These are phyloP conservation scores for Beauveria scarabaeidicola DNA, from an alignment of 2,329 filamentous ascomycete genomes.

Conservation along the genomic window DNA sequence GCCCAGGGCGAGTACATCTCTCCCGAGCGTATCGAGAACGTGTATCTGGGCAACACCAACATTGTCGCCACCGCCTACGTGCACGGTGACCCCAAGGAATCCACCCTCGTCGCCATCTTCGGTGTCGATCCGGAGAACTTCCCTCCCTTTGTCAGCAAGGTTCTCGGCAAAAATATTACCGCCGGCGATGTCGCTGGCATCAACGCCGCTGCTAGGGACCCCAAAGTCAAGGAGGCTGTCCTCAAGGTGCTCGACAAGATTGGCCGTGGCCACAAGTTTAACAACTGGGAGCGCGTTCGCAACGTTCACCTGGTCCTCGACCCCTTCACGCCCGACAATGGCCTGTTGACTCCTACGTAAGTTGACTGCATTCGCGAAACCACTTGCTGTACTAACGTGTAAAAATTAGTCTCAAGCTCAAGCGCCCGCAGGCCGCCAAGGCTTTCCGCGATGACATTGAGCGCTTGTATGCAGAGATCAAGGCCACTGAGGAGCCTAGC, in stretches of 20 bases:
- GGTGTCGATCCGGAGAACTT: slow-evolving; percentile 81
- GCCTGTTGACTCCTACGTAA: slow-evolving; percentile 81
- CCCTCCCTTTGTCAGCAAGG: slow-evolving; percentile 68
- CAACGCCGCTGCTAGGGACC: slow-evolving; percentile 56
- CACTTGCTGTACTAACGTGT: slow-evolving; percentile 10
- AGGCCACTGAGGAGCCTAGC: slow-evolving; percentile 24
- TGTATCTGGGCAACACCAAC: slow-evolving; percentile 74
- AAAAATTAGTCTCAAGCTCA: slow-evolving; percentile 46
- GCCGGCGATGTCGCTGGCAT: slow-evolving; percentile 59
- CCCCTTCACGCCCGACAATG: slow-evolving; percentile 89
- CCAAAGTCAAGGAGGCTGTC: slow-evolving; percentile 65
- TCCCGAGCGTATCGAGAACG: slow-evolving; percentile 93
- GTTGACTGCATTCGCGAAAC: slow-evolving; percentile 25
- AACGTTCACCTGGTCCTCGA: slow-evolving; percentile 71
- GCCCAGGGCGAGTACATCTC: slow-evolving; percentile 97
- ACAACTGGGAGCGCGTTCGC: slow-evolving; percentile 78
- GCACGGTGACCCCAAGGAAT: slow-evolving; percentile 80
- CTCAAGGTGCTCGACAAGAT: slow-evolving; percentile 71
- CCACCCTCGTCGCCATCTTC: slow-evolving; percentile 75
- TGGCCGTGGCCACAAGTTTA: slow-evolving; percentile 78
- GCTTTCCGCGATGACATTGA: slow-evolving; percentile 46
- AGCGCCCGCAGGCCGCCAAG: slow-evolving; percentile 48
- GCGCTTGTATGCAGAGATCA: slow-evolving; percentile 48
- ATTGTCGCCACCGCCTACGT: slow-evolving; percentile 78
- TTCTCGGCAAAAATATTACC: slow-evolving; percentile 59